Evolutionary conservation across 1,139 yeast genomes (phyloP).

Genomic region (Candida freyschussii): DNA sequence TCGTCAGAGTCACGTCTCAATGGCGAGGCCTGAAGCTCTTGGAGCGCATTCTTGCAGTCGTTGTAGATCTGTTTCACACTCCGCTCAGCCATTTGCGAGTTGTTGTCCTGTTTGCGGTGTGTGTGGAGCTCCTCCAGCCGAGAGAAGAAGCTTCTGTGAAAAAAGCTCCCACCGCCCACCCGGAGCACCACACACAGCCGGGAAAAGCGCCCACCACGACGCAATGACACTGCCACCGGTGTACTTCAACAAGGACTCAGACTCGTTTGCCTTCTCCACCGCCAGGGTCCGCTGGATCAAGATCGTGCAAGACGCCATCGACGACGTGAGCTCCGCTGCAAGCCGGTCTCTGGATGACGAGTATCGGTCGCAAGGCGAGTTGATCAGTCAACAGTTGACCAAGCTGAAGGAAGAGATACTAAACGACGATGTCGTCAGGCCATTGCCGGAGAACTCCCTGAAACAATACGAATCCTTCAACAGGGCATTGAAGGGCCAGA

Average conservation of each 20-base stretch:
- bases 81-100: too few species aligned
- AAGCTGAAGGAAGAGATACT: constrained; percentile 36
- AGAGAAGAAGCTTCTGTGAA: too few species aligned
- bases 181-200: too few species aligned
- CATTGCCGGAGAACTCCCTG: constrained; percentile 42
- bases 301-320: constrained; percentile 62
- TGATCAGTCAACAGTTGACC: constrained; percentile 34
- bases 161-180: too few species aligned
- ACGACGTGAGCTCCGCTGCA: constrained; percentile 46
- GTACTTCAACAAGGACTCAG: constrained; percentile 61
- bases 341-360: constrained; percentile 21
- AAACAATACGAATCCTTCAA: constrained; percentile 49
- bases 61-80: constrained; percentile 9
- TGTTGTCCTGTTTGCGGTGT: too few species aligned
- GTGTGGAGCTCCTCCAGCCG: too few species aligned
- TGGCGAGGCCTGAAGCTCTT: constrained; percentile 3
- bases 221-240: constrained; percentile 34
- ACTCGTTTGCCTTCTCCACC: constrained; percentile 79
- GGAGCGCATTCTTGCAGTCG: constrained; percentile 2
- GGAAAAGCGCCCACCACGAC: too few species aligned
- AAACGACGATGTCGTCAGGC: constrained; percentile 36
- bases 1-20: constrained; percentile 32
- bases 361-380: constrained; percentile 29
- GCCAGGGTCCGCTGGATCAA: constrained; percentile 85
- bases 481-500: constrained; percentile 34